Base-by-base conservation (phyloP, 179 eudicot species). In the Pouteria campechiana region DNA sequence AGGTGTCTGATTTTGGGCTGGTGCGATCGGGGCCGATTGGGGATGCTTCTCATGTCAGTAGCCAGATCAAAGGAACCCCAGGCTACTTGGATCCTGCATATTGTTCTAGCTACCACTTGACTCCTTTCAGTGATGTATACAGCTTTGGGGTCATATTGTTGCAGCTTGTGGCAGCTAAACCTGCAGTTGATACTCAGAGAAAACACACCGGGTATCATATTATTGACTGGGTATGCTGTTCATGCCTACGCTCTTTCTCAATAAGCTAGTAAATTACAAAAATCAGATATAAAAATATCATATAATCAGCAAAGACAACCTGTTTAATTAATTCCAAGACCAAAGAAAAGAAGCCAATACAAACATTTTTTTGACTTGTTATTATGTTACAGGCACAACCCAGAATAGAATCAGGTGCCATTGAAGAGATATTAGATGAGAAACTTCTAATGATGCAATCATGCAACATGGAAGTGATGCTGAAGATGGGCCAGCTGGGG, bases 61-160 rank as follows among this genome's bases (percentile, higher is more conserved):
- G 64, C 34, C 62, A 53, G 48, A 52, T 72, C 25, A 72, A 72
- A 48, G 78, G 78, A 25, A 72, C 78, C 25, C 70, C 70, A 4
- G 77, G 77, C 15, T 72, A 72, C 47, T 69, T 72, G 13, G 77
- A 72, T 35, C 73, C 77, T 22, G 77, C 77, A 25, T 72, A 72
- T 25, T 67, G 73, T 48, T 31, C 73, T 2, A 62, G 64, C 31
- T 52, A 50, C 22, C 78, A 72, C 30, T 50, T 72, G 48, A 48
- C 56, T 34, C 63, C 73, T 0, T 66, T 57, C 22, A 66, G 63
- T 27, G 77, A 66, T 47, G 77, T 72, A 11, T 72, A 61, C 17
- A 72, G 77, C 63, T 72, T 66, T 44, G 77, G 77, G 4, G 69
- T 72, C 18, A 67, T 72, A 6, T 66, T 72, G 17, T 46, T 72